Percentiles rank a stretch among this genome's conserved stretches.
These are phyloP conservation scores for Typha latifolia DNA, from an alignment of 176 grass and related monocot species.

Conservation along the genomic window DNA sequence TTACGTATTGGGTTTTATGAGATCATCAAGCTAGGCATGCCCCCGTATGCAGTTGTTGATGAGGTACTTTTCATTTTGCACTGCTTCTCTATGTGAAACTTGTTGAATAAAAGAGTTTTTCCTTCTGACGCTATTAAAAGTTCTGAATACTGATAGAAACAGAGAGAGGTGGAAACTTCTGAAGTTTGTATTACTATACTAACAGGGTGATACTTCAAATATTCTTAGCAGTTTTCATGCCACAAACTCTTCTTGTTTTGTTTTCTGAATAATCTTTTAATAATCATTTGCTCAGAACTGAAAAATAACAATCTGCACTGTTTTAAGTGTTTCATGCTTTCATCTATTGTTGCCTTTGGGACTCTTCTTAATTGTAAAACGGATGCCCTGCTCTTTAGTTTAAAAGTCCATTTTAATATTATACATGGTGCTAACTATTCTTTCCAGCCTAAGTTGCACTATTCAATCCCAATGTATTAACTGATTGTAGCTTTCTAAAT, in stretches of 20 bases:
- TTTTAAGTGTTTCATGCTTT: background rate
- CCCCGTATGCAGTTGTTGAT: conserved; percentile 80
- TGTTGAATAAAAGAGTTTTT: too few species aligned
- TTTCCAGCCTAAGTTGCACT: background rate
- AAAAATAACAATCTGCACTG: background rate
- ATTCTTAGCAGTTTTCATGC: too few species aligned
- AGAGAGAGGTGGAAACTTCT: too few species aligned
- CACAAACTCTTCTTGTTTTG: too few species aligned
- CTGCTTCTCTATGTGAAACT: too few species aligned
- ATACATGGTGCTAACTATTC: background rate
- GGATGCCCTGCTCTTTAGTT: background rate
- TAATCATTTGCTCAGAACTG: too few species aligned
- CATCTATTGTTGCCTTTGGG: background rate
- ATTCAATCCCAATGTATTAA: background rate
- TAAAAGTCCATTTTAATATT: background rate
- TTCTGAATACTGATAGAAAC: too few species aligned
- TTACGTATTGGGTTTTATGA: conserved; percentile 76
- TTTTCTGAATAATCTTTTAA: too few species aligned
- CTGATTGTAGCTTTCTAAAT: conserved; percentile 8
- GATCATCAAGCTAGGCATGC: conserved; percentile 80
- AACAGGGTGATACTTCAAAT: too few species aligned
- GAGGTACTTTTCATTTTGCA: conserved; percentile 35
- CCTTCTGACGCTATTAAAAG: too few species aligned
- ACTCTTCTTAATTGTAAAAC: background rate
- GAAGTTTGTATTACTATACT: too few species aligned